Base-by-base conservation (phyloP, 2,329 filamentous ascomycete genomes). In the Ophiocordyceps australis region DNA sequence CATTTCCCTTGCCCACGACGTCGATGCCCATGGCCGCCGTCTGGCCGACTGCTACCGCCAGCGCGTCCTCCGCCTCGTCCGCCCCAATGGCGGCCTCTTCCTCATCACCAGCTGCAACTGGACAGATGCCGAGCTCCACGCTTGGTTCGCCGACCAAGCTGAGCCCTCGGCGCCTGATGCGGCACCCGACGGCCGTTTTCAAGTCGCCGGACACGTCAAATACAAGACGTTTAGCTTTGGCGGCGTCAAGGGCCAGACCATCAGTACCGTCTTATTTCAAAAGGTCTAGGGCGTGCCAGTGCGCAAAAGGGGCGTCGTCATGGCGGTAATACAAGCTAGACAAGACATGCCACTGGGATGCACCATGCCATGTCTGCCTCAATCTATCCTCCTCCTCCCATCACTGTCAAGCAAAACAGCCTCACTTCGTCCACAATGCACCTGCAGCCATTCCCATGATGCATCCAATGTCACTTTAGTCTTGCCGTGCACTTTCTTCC, bases 91-190 rank as follows among this genome's bases (percentile, higher is more conserved):
- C 2, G 81, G 81, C 0, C 58, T 81, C 14, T 66, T 95, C 38
- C 51, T 94, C 31, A 69, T 98, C 28, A 95, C 89, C 28, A 94
- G 83, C 50, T 98, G 89, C 49, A 98, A 98, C 53, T 98, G 89
- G 89, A 95, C 86, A 2, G 83, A 89, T 55, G 66, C 72, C 21
- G 89, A 98, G 57, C 52, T 98, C 40, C 58, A 64, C 32, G 54
- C 52, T 11, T 95, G 86, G 83, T 89, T 95, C 45, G 70, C 64
- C 5, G 11, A 13, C 20, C n/a, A n/a, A n/a, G n/a, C n/a, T n/a
- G n/a, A n/a, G n/a, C n/a, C n/a, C n/a, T 13, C 20, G 7, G 11
- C 11, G 11, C 5, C 13, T 13, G 20, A 13, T 13, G 11, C 10
- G 9, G 18, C 22, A 18, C 12, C 6, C 17, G 25, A 13, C 8